phyloP scores from a whole-genome alignment of 169 alveolate genomes.

The Cardiosporidium cionae region DNA sequence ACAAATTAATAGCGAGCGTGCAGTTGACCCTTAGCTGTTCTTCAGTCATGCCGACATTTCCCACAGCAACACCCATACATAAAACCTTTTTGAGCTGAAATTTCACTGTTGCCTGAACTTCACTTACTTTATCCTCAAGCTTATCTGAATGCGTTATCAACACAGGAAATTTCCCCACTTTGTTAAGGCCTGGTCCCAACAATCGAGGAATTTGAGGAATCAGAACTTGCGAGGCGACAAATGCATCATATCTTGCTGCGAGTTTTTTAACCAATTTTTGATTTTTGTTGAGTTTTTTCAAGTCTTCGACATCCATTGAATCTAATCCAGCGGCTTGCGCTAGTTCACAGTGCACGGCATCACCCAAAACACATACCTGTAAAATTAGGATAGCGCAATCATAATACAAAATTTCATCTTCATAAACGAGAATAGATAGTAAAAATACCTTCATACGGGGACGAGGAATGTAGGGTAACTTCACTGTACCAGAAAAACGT shows the following conservation, averaged over 20 bases:
- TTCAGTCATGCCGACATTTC: slow-evolving; percentile 91
- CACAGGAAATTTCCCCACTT: slow-evolving; percentile 99
- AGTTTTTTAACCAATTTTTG: slow-evolving; percentile 95
- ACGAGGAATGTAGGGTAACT: slow-evolving; percentile 91
- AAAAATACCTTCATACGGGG: slow-evolving; percentile 89
- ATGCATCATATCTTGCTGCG: slow-evolving; percentile 79
- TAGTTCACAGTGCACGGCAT: slow-evolving; percentile 96
- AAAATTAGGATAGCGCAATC: too few relatives aligned
- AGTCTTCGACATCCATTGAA: slow-evolving; percentile 92
- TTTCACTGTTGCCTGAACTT: slow-evolving; percentile 83
- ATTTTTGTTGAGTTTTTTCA: slow-evolving; percentile 97
- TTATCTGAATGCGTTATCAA: slow-evolving; percentile 92
- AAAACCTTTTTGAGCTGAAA: slow-evolving; percentile 72
- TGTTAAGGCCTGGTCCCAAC: slow-evolving; percentile 97
- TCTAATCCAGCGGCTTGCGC: slow-evolving; percentile 92
- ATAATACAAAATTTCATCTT: background rate
- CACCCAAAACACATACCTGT: slow-evolving; percentile 97
- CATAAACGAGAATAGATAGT: slow-evolving; percentile 28
- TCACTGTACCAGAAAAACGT: slow-evolving; percentile 98
- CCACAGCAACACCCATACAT: slow-evolving; percentile 99
- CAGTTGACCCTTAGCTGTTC: slow-evolving; percentile 94
- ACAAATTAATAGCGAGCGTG: slow-evolving; percentile 92
- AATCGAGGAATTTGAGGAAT: slow-evolving; percentile 97
- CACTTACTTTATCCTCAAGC: slow-evolving; percentile 91
- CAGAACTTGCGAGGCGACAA: slow-evolving; percentile 96